These are phyloP conservation scores for Heterotrichella gracilis DNA, from an alignment of 352 stramenopile genomes.

Conservation along the genomic window DNA sequence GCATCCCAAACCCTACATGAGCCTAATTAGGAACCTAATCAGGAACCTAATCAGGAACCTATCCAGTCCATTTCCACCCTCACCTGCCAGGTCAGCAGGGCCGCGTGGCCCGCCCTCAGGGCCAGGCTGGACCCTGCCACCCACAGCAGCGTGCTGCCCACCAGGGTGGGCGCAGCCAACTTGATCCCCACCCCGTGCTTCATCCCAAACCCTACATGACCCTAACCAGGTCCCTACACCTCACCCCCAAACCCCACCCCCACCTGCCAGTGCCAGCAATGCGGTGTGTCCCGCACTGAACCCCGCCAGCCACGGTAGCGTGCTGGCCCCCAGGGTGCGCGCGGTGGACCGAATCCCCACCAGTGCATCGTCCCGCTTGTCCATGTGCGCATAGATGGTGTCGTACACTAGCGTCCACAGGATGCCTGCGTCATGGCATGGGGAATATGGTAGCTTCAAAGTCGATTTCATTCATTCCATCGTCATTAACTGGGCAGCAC, in stretches of 20 bases:
- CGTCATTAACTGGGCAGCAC: too few species aligned
- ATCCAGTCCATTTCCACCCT: constrained; percentile 16
- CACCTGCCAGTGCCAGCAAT: constrained; percentile 21
- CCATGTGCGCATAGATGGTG: constrained; percentile 90
- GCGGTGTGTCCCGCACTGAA: constrained; percentile 37
- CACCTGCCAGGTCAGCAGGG: constrained; percentile 22
- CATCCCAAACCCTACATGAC: constrained; percentile 9
- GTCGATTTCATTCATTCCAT: too few species aligned
- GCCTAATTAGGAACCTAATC: constrained; percentile 19
- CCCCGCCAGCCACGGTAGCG: constrained; percentile 52
- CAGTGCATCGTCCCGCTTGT: constrained; percentile 74
- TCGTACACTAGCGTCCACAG: constrained; percentile 99
- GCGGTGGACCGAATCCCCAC: constrained; percentile 75
- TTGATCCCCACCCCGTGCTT: too few species aligned
- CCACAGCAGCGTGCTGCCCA: constrained; percentile 56
- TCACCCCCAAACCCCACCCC: constrained; percentile 17
- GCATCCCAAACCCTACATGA: too few species aligned
- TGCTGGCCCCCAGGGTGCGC: constrained; percentile 62
- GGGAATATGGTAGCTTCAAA: too few species aligned
- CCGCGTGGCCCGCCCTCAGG: too few species aligned
- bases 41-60: constrained; percentile 15
- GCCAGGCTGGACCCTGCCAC: constrained; percentile 45
- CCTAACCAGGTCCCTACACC: constrained; percentile 20
- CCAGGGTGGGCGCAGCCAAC: too few species aligned
- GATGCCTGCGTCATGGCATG: too few species aligned